These are phyloP conservation scores for Beauveria caledonica DNA, from an alignment of 2,329 filamentous ascomycete species.

Conservation along the genomic window DNA sequence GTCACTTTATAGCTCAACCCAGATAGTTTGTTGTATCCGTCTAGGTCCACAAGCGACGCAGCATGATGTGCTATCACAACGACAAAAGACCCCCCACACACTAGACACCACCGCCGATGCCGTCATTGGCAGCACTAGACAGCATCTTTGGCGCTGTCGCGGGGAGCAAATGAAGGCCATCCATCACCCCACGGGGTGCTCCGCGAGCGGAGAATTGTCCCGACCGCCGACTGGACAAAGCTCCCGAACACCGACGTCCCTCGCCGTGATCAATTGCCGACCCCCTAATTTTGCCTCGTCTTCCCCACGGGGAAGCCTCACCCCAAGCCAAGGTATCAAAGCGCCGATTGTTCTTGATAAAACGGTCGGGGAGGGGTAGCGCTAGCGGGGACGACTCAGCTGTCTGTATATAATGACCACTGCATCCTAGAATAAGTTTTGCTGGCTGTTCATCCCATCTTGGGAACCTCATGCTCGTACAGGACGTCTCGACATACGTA, in stretches of 20 bases:
- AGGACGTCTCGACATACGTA: background rate
- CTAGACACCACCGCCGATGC: background rate
- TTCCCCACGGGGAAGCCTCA: conserved; percentile 3
- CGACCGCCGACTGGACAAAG: conserved; percentile 4
- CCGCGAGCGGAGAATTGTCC: background rate
- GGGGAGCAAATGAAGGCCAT: background rate
- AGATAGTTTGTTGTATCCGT: background rate
- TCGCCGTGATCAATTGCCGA: background rate
- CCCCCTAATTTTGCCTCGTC: background rate
- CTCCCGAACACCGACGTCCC: conserved; percentile 2
- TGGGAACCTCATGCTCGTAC: too few species aligned
- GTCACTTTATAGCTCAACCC: background rate
- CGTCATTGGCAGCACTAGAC: too few species aligned
- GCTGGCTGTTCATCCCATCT: background rate
- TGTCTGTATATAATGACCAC: background rate
- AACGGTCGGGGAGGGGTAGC: too few species aligned
- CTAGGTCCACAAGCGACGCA: background rate
- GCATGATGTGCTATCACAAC: background rate
- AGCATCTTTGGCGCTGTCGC: background rate
- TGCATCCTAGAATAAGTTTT: background rate
- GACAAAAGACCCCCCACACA: background rate
- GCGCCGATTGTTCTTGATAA: background rate
- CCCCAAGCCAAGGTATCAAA: background rate
- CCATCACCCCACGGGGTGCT: background rate
- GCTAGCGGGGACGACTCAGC: background rate